Evolutionary conservation across 176 grass and related monocot genomes (phyloP).

Genomic region (Lolium multiflorum): DNA sequence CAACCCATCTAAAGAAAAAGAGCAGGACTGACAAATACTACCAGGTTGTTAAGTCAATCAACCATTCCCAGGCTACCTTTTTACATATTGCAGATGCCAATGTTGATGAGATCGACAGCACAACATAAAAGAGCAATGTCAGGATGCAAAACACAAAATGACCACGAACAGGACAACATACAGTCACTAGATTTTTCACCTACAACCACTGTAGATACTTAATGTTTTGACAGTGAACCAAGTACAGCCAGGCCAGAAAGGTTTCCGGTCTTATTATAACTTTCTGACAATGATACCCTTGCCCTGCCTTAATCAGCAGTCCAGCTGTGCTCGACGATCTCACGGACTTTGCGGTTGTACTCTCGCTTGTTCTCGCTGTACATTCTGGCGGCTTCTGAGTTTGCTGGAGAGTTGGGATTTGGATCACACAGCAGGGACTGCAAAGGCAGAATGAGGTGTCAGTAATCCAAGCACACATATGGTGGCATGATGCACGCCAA

Average conservation of each 20-base stretch:
- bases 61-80: slow-evolving; percentile 41
- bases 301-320: slow-evolving; percentile 74
- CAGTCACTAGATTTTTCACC: neutral
- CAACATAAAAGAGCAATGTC: slow-evolving; percentile 43
- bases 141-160: slow-evolving; percentile 36
- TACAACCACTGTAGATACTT: slow-evolving; percentile 50
- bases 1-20: no score
- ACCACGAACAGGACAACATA: neutral
- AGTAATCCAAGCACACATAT: neutral
- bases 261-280: slow-evolving; percentile 47
- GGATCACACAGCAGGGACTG: slow-evolving; percentile 96
- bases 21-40: neutral
- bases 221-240: slow-evolving; percentile 50
- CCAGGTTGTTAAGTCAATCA: neutral
- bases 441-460: slow-evolving; percentile 31
- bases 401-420: slow-evolving; percentile 93
- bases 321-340: slow-evolving; percentile 99
- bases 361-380: slow-evolving; percentile 98
- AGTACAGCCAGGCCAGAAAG: slow-evolving; percentile 36
- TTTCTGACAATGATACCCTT: slow-evolving; percentile 24
- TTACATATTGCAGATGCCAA: slow-evolving; percentile 37
- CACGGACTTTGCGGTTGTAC: slow-evolving; percentile 90
- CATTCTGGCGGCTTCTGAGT: slow-evolving; percentile 90
- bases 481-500: neutral
- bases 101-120: slow-evolving; percentile 38